Conservation (phyloP, 2,329 filamentous ascomycete species). For the Penicillium sp. region DNA sequence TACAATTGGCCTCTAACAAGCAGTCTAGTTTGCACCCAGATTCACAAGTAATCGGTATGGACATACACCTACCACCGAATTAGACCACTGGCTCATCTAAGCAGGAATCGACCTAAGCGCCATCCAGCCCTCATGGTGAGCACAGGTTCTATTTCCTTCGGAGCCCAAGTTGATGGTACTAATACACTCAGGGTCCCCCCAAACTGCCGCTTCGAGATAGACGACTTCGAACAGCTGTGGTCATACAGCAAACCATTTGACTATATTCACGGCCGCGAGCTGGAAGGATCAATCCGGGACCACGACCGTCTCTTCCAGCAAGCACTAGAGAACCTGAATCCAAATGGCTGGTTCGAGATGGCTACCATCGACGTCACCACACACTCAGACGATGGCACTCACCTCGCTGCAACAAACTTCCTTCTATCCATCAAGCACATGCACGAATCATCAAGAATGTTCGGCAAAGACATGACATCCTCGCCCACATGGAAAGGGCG, state of each 20-base stretch:
- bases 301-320: constrained; percentile 28
- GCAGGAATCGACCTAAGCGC: constrained; percentile 33
- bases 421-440: constrained; percentile 30
- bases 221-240: constrained; percentile 33
- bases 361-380: constrained; percentile 85
- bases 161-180: not conserved
- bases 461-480: constrained; percentile 34
- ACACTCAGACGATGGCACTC: constrained; percentile 58
- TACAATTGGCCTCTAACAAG: not conserved
- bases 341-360: constrained; percentile 31
- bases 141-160: too few species aligned
- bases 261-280: constrained; percentile 33
- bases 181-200: constrained; percentile 28
- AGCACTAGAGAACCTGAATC: constrained; percentile 25
- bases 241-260: constrained; percentile 30
- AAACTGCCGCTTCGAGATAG: constrained; percentile 35
- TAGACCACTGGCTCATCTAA: not conserved
- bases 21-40: constrained; percentile 24
- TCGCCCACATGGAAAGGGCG: constrained; percentile 39
- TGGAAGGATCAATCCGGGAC: constrained; percentile 31
- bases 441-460: constrained; percentile 27
- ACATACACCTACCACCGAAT: not conserved
- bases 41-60: constrained; percentile 32
- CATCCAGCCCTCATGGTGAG: constrained; percentile 33
- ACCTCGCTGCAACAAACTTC: constrained; percentile 25